Base-by-base conservation (phyloP, 1,284 basidiomycete genomes). In the Pyrrhoderma noxium region DNA sequence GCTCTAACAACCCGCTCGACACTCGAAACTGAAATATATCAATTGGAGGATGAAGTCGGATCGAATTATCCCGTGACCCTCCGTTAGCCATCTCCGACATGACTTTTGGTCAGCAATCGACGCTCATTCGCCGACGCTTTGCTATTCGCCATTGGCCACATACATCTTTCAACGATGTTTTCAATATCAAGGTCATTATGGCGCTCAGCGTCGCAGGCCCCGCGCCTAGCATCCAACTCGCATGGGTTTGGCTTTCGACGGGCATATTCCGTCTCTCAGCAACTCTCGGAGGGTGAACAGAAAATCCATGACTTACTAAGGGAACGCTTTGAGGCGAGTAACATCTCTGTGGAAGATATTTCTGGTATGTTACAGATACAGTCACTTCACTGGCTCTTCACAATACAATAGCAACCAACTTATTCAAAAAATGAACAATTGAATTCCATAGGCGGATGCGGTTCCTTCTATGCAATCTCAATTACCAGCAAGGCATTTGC, bases 381-480 rank as follows among this genome's bases (percentile, higher is more conserved):
- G 27, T 31, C 11, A 5, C 27, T 11, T 31, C 27, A 5, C 27
- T 31, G 9, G 13, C 22, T 9, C 25, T 18, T 27, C 13, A 37
- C 23, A 46, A 19, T 9, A 25, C 44, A 35, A 8, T 22, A 3
- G 16, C 7, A n/a, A 18, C 16, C 8, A 21, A 18, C 22, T 34
- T 19, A 23, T 51, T 9, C 18, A 27, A 14, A 21, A 14, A 3
- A 9, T 18, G 22, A 22, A 22, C 8, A 25, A 23, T 4, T 25
- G 19, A 18, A 22, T 34, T 27, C 3, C 18, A 2, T 58, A 95
- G 93, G 94, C 51, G 95, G 95, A 25, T 99, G 95, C 64, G 96
- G 95, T 9, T 80, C 86, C 2, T 99, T 99, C 70, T 99, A 96
- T 64, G 89, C 93, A 37, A 96, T 99, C 58, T 77, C 82, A 36